Conservation (phyloP, 495 filamentous ascomycete genomes). For the Rostrohypoxylon terebratum region DNA sequence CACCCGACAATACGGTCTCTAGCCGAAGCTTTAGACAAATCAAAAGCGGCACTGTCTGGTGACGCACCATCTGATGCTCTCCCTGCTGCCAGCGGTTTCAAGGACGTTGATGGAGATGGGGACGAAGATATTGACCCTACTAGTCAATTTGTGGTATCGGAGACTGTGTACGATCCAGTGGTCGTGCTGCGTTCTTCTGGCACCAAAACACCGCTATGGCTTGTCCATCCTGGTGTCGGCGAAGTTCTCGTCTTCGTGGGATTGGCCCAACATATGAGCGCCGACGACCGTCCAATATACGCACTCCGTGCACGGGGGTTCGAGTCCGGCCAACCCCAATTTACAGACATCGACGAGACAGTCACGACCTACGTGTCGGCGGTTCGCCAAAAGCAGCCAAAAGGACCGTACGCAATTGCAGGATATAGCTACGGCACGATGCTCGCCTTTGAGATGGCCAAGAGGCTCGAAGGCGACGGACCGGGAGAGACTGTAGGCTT, state of each 20-base stretch:
- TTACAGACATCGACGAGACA: constrained; percentile 52
- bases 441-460: constrained; percentile 66
- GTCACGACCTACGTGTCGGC: constrained; percentile 55
- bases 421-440: constrained; percentile 68
- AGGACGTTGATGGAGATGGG: too few species aligned
- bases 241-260: constrained; percentile 68
- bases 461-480: constrained; percentile 60
- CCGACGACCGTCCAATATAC: constrained; percentile 62
- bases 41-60: too few species aligned
- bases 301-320: constrained; percentile 67
- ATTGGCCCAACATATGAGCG: constrained; percentile 53
- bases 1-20: constrained; percentile 51
- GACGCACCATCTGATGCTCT: too few species aligned
- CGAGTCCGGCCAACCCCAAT: constrained; percentile 50
- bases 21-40: too few species aligned
- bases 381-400: constrained; percentile 62
- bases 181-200: constrained; percentile 63
- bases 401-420: constrained; percentile 67
- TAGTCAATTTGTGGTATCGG: too few species aligned
- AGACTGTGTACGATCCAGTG: constrained; percentile 63
- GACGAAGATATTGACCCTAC: too few species aligned
- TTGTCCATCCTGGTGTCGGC: constrained; percentile 68
- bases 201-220: constrained; percentile 63
- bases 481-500: constrained; percentile 50
- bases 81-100: too few species aligned